Evolutionary conservation across 805 yeast species (phyloP).

Genomic region (Kurtzmaniella fragi): DNA sequence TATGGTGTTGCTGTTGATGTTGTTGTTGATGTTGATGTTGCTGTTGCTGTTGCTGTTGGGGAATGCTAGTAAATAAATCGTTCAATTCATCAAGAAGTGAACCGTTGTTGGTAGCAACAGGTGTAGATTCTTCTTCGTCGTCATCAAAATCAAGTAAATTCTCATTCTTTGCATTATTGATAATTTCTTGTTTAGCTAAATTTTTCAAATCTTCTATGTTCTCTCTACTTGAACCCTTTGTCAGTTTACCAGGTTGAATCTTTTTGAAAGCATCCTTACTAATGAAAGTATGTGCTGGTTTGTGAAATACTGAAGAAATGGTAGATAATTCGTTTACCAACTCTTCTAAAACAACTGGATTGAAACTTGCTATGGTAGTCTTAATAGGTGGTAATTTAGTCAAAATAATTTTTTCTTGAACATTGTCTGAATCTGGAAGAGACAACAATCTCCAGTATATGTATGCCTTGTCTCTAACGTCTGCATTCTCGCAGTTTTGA

Average conservation of each 20-base stretch:
- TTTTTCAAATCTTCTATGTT: conserved; percentile 69
- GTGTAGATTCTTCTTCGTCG: conserved; percentile 33
- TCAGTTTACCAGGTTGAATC: neutral
- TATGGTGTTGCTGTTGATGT: conserved; percentile 6
- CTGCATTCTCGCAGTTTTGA: conserved; percentile 62
- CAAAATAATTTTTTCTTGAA: conserved; percentile 51
- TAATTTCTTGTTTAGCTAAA: conserved; percentile 72
- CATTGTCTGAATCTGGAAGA: conserved; percentile 23
- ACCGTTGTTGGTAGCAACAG: conserved; percentile 9
- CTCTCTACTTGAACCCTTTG: conserved; percentile 16
- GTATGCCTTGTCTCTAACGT: conserved; percentile 75
- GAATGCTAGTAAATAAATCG: conserved; percentile 51
- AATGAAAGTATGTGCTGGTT: conserved; percentile 66
- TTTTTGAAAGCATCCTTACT: conserved; percentile 36
- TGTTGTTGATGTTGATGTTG: conserved; percentile 10
- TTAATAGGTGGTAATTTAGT: conserved; percentile 66
- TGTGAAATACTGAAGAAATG: conserved; percentile 83
- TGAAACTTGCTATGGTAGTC: conserved; percentile 66
- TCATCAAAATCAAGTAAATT: conserved; percentile 83
- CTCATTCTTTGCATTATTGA: conserved; percentile 62
- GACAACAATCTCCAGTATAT: conserved; percentile 77
- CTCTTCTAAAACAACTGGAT: conserved; percentile 61
- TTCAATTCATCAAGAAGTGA: conserved; percentile 68
- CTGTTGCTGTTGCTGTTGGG: conserved; percentile 17
- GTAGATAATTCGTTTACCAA: conserved; percentile 75